These are phyloP conservation scores for Gracilaria vermiculophylla DNA, from an alignment of 23 red algal genomes.

Conservation along the genomic window DNA sequence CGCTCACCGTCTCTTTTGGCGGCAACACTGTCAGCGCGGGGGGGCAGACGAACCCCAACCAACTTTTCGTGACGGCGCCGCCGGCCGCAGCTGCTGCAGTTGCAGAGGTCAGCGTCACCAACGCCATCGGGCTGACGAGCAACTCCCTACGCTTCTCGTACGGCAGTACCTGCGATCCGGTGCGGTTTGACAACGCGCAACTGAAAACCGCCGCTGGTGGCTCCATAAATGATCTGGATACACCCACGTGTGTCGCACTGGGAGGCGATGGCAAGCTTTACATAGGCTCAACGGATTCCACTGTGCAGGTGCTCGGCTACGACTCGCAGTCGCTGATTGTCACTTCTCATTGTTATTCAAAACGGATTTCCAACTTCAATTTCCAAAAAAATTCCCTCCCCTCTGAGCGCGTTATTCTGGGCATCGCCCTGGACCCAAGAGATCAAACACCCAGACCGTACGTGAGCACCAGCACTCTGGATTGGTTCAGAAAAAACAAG, in stretches of 20 bases:
- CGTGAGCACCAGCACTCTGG: conserved; percentile 45
- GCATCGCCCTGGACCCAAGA: conserved; percentile 55
- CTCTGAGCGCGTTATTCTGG: conserved; percentile 45
- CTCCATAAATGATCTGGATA: conserved; percentile 16
- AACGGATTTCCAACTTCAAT: not conserved
- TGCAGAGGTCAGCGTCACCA: conserved; percentile 10
- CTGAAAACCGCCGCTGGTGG: conserved; percentile 23
- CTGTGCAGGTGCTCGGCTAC: conserved; percentile 45
- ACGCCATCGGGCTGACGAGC: not conserved
- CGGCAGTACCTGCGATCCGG: conserved; percentile 21
- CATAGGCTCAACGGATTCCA: conserved; percentile 45
- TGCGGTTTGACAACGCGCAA: conserved; percentile 10
- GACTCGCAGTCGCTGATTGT: not conserved
- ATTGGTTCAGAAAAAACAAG: conserved; percentile 17
- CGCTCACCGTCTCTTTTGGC: conserved; percentile 38
- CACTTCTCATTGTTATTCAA: conserved; percentile 36
- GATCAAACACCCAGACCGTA: conserved; percentile 37
- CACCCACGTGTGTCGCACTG: conserved; percentile 23
- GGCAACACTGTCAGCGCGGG: not conserved
- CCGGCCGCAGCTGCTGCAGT: not conserved
- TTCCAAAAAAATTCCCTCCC: conserved; percentile 6
- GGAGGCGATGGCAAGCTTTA: conserved; percentile 48
- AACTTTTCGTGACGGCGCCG: conserved; percentile 45
- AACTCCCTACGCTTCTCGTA: conserved; percentile 21
- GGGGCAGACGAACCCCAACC: not conserved